These are phyloP conservation scores for Sanguinoderma infundibulare DNA, from an alignment of 1,284 basidiomycete genomes.

Conservation along the genomic window DNA sequence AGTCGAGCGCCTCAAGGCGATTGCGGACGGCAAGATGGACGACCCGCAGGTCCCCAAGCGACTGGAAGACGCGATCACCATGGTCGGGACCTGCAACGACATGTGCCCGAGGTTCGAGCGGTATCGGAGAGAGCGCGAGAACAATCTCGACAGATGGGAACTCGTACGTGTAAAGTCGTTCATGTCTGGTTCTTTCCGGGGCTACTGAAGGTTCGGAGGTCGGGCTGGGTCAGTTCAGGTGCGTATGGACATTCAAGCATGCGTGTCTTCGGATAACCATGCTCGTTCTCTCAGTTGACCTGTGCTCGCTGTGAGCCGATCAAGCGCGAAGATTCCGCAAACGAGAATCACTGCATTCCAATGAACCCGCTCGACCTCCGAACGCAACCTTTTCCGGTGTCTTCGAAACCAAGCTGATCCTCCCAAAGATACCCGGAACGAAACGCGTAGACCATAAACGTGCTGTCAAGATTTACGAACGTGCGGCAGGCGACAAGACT, in stretches of 20 bases:
- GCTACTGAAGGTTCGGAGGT: conserved; percentile 24
- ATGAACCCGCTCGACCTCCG: conserved; percentile 16
- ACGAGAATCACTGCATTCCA: not conserved
- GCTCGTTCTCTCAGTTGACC: not conserved
- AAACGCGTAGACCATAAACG: conserved; percentile 83
- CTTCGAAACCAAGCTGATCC: conserved; percentile 36
- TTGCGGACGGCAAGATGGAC: conserved; percentile 86
- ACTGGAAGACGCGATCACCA: conserved; percentile 86
- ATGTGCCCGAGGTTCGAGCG: conserved; percentile 97
- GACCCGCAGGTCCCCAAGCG: conserved; percentile 80
- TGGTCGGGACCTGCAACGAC: conserved; percentile 89
- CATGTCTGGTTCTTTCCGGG: conserved; percentile 11
- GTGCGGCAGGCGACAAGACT: conserved; percentile 92
- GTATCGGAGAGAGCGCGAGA: conserved; percentile 89
- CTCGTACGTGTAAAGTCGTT: conserved; percentile 54
- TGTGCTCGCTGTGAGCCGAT: conserved; percentile 22
- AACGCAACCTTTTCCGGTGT: not conserved
- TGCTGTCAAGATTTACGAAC: conserved; percentile 95
- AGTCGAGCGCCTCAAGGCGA: conserved; percentile 76
- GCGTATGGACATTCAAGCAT: conserved; percentile 1
- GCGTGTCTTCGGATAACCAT: not conserved
- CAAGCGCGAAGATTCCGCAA: not conserved
- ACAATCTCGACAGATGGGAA: conserved; percentile 89
- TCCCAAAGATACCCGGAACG: conserved; percentile 66
- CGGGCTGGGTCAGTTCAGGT: conserved; percentile 21